These are phyloP conservation scores for Syzygium aromaticum DNA, from an alignment of 345 rosid genomes.

Conservation along the genomic window DNA sequence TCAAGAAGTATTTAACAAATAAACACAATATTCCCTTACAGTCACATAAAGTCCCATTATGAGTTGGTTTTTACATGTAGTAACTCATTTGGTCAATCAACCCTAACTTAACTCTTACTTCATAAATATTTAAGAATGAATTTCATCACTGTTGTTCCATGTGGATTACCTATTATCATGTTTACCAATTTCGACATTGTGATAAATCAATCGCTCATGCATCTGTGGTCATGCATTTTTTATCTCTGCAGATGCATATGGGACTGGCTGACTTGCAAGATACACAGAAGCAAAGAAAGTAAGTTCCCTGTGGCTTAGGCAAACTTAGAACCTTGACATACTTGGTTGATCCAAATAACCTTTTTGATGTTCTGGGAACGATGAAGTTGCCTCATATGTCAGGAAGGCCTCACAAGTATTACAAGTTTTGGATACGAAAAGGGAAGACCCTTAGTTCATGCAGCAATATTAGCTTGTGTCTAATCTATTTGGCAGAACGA, in stretches of 20 bases:
- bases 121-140: not conserved
- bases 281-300: not conserved
- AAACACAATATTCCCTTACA: not conserved
- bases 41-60: not conserved
- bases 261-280: not conserved
- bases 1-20: not conserved
- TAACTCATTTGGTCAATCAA: not conserved
- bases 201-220: not conserved
- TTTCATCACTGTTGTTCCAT: not conserved
- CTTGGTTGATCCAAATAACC: not conserved
- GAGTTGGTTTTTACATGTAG: not conserved
- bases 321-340: not conserved
- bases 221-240: not conserved
- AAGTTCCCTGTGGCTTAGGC: not conserved
- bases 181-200: not conserved
- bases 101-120: not conserved
- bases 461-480: not conserved
- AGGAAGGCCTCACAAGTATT: not conserved
- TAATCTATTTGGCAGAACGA: not conserved
- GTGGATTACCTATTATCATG: not conserved
- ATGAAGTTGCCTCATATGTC: not conserved
- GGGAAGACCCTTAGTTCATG: not conserved
- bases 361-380: not conserved
- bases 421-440: not conserved
- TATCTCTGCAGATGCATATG: not conserved